Conservation (phyloP, 2,329 filamentous ascomycete genomes). For the Endocalyx cinctus region DNA sequence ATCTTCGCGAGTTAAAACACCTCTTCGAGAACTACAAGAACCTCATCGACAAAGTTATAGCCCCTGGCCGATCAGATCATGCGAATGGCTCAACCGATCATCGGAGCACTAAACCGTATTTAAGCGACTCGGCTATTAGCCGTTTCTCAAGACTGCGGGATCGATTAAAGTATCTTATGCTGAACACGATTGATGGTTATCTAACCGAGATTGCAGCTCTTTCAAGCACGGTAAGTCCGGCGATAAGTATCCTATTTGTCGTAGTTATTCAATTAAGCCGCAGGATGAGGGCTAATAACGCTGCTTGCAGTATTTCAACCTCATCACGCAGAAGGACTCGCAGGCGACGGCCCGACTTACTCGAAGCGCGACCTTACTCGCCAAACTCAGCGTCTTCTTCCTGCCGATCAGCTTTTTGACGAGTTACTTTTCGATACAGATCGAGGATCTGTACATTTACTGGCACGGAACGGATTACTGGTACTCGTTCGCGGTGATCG, state of each 20-base stretch:
- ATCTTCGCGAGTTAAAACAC: constrained; percentile 55
- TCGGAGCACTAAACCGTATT: constrained; percentile 10
- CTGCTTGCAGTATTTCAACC: constrained; percentile 64
- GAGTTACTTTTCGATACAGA: constrained; percentile 66
- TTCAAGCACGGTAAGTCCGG: constrained; percentile 55
- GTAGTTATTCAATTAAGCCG: no score
- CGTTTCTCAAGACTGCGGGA: constrained; percentile 57
- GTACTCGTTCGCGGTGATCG: constrained; percentile 61
- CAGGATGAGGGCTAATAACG: constrained; percentile 1
- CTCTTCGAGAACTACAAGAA: constrained; percentile 57
- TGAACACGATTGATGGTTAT: constrained; percentile 58
- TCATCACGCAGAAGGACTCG: constrained; percentile 72
- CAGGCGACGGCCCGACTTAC: constrained; percentile 68
- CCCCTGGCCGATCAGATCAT: constrained; percentile 26
- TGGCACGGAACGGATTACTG: constrained; percentile 64
- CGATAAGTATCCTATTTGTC: no score
- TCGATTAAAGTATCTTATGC: constrained; percentile 54
- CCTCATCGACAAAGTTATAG: constrained; percentile 54
- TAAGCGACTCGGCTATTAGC: constrained; percentile 44
- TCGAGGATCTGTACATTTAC: constrained; percentile 48
- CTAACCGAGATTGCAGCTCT: constrained; percentile 67
- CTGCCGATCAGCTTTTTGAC: constrained; percentile 72
- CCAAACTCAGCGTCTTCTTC: constrained; percentile 72
- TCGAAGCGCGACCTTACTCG: constrained; percentile 65
- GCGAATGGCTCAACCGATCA: constrained; percentile 4